Conservation (phyloP, 805 yeast species). For the Suhomyces emberorum region DNA sequence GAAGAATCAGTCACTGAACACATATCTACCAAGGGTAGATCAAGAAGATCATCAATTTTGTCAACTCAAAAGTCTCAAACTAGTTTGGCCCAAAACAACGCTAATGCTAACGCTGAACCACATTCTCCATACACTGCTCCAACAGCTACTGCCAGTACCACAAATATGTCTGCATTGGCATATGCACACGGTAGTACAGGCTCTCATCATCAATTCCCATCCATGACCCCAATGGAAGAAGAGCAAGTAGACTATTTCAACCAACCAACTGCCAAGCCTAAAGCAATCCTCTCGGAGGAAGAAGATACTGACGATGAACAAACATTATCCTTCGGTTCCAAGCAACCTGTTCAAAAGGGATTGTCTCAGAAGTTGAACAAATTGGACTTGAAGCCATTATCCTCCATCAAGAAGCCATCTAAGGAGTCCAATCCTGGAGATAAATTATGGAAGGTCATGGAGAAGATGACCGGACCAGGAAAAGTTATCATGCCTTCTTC, state of each 20-base stretch:
- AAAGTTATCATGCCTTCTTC: constrained; percentile 68
- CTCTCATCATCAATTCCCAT: constrained; percentile 26
- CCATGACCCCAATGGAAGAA: constrained; percentile 40
- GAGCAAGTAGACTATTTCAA: constrained; percentile 39
- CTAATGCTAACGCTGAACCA: constrained; percentile 26
- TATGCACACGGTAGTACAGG: constrained; percentile 29
- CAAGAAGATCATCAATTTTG: constrained; percentile 34
- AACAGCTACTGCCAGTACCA: constrained; percentile 66
- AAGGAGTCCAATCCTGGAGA: constrained; percentile 44
- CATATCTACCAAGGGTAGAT: constrained; percentile 28
- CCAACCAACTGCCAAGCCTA: constrained; percentile 19
- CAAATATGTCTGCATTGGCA: constrained; percentile 53
- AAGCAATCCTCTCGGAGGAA: constrained; percentile 6
- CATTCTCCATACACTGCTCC: constrained; percentile 78
- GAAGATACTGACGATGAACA: constrained; percentile 44
- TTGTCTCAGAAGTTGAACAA: constrained; percentile 43
- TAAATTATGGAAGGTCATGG: constrained; percentile 84
- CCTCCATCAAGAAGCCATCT: constrained; percentile 21
- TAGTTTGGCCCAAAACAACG: constrained; percentile 18
- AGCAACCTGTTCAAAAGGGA: constrained; percentile 51
- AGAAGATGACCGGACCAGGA: constrained; percentile 78
- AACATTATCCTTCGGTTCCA: constrained; percentile 59
- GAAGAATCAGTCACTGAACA: constrained; percentile 51
- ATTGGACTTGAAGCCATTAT: constrained; percentile 39
- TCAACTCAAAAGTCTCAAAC: constrained; percentile 28